phyloP scores from a whole-genome alignment of 345 rosid species.

The Diplotaxis tenuifolia region DNA sequence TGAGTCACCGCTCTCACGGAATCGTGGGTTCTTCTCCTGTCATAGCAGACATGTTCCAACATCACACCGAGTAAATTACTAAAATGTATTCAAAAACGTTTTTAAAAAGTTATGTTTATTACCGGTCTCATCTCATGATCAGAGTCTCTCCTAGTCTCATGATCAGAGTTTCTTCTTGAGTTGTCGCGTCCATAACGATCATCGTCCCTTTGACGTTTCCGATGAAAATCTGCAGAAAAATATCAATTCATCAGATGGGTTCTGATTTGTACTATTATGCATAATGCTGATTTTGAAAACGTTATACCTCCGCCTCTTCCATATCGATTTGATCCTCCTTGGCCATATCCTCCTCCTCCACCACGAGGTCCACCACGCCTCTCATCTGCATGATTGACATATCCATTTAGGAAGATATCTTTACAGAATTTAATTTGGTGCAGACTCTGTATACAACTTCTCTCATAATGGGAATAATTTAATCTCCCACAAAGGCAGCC shows the following conservation, averaged over 20 bases:
- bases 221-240: constrained; percentile 58
- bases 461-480: neutral
- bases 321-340: constrained; percentile 66
- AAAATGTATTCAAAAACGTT: neutral
- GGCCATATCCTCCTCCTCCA: constrained; percentile 48
- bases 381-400: constrained; percentile 55
- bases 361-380: constrained; percentile 45
- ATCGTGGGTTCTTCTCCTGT: constrained; percentile 98
- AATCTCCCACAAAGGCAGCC: neutral
- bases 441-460: neutral
- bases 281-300: neutral
- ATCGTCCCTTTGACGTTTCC: constrained; percentile 85
- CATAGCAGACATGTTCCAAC: constrained; percentile 1
- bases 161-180: constrained; percentile 53
- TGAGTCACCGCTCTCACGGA: constrained; percentile 93
- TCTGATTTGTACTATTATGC: neutral
- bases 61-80: neutral
- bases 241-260: neutral
- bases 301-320: constrained; percentile 51
- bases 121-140: constrained; percentile 40
- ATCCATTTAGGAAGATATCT: neutral
- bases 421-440: neutral
- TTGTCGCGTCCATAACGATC: constrained; percentile 62
- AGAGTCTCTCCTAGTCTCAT: constrained; percentile 4
- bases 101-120: neutral